Percentiles rank a stretch among this genome's conserved stretches.
phyloP scores from a whole-genome alignment of 805 yeast species.

The Yarrowia deformans region DNA sequence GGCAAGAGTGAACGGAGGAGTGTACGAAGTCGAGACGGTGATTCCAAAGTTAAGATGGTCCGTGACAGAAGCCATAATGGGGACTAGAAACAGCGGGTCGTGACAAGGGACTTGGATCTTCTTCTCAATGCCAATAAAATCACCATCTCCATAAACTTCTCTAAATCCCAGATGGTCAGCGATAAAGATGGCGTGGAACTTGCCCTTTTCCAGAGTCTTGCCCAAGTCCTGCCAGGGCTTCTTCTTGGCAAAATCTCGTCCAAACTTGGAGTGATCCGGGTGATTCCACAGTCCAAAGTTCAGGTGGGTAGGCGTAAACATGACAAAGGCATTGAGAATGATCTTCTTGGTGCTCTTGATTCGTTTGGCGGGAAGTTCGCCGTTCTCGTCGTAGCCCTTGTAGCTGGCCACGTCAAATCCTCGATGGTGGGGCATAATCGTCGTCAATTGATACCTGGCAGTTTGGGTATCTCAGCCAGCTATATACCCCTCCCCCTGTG shows the following conservation, averaged over 20 bases:
- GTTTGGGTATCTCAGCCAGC: not conserved
- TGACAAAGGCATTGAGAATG: constrained; percentile 54
- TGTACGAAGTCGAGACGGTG: constrained; percentile 56
- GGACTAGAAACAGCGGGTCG: constrained; percentile 53
- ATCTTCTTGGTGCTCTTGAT: constrained; percentile 45
- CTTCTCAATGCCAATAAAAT: constrained; percentile 45
- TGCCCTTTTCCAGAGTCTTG: constrained; percentile 51
- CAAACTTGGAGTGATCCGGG: constrained; percentile 49
- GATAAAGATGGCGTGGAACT: constrained; percentile 53
- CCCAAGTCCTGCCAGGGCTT: constrained; percentile 54
- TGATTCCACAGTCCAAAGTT: constrained; percentile 53
- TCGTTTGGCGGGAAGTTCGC: constrained; percentile 10
- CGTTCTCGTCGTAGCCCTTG: constrained; percentile 17
- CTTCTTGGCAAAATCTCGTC: constrained; percentile 46
- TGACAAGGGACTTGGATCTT: constrained; percentile 51
- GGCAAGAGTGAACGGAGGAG: constrained; percentile 55
- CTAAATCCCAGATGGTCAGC: constrained; percentile 55
- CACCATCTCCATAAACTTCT: constrained; percentile 51
- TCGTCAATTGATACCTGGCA: not conserved
- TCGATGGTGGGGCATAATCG: constrained; percentile 15
- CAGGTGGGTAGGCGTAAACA: constrained; percentile 47
- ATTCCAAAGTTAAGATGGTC: constrained; percentile 54
- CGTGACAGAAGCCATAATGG: constrained; percentile 57
- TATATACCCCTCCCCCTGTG: constrained; percentile 6
- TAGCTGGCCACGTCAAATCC: constrained; percentile 10